Evolutionary conservation across 768 basidiomycete genomes (phyloP), one percentile per base, ranked within the genome.

Genomic region (Naematelia encephala): DNA sequence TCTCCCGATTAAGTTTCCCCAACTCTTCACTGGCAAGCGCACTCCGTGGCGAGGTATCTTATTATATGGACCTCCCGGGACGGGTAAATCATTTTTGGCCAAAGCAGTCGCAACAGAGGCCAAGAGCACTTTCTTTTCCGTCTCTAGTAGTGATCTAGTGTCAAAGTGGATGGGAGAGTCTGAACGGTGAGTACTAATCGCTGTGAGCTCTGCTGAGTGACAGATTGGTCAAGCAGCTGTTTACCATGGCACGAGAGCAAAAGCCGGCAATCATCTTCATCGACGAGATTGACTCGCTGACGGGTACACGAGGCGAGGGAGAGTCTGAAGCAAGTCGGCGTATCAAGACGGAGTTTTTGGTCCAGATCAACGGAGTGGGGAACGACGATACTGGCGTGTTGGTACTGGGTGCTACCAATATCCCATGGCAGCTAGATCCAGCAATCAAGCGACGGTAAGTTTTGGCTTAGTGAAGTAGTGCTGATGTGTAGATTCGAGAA

Each of bases 161-260:
- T 93, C 91, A 78, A 99, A 98, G 77, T 99, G 96, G 96, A 96
- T 98, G 80, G 96, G 96, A 59, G 96, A 99, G 78, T 93, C 91
- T 3, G 94, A 98, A 80, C 82, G 94, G 92, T 89, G 61, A 74
- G 85, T 77, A 1, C 16, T 14, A 21, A 26, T 52, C 46, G 28
- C 12, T 22, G n/a, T 14, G 44, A 23, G 48, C 12, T 13, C 29
- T 2, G 56, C 59, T 62, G 51, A 66, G n/a, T 21, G 3, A 10
- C 58, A 94, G 92, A 73, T 82, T 97, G 51, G 96, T 99, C 49
- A 92, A 91, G 77, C 91, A 97, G 72, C 82, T 99, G 25, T 99
- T 99, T 72, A 85, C 90, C 69, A 88, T 99, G 81, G 96, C 96
- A 0, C 84, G 96, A 54, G 94, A 98, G 76, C 85, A 85, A 58